These are phyloP conservation scores for Pythium biforme DNA, from an alignment of 352 stramenopile species.

Conservation along the genomic window DNA sequence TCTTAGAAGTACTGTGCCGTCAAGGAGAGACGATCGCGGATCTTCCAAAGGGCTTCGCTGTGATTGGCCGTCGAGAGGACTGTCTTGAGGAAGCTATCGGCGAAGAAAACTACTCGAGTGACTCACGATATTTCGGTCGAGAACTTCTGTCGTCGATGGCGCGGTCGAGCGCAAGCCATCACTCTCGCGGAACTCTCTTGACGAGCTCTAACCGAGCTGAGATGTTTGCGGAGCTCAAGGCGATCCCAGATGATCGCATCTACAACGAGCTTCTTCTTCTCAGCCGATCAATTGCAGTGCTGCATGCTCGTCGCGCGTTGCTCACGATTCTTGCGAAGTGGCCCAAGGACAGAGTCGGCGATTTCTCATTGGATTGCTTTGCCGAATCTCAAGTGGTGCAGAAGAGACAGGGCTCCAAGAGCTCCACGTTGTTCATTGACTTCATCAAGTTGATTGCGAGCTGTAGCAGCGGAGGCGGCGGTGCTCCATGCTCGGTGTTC, in stretches of 20 bases:
- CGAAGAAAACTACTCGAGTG: conserved; percentile 81
- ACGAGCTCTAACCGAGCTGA: conserved; percentile 58
- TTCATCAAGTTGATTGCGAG: conserved; percentile 85
- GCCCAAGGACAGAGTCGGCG: conserved; percentile 52
- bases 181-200: conserved; percentile 27
- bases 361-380: conserved; percentile 56
- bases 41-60: conserved; percentile 64
- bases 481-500: conserved; percentile 12
- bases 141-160: conserved; percentile 78
- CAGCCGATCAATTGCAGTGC: conserved; percentile 74
- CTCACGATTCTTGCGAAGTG: conserved; percentile 79
- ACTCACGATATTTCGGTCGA: conserved; percentile 75
- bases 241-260: conserved; percentile 73
- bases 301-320: conserved; percentile 74
- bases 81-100: conserved; percentile 82
- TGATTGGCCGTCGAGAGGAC: conserved; percentile 79
- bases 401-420: conserved; percentile 7
- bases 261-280: conserved; percentile 77
- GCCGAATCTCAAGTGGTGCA: conserved; percentile 20
- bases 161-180: conserved; percentile 46
- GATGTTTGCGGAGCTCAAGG: conserved; percentile 70
- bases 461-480: conserved; percentile 45
- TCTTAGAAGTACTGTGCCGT: conserved; percentile 66
- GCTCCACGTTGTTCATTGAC: conserved; percentile 60
- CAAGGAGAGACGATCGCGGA: conserved; percentile 37